Evolutionary conservation across 768 basidiomycete genomes (phyloP).

Genomic region (Pleurotus cornucopiae): DNA sequence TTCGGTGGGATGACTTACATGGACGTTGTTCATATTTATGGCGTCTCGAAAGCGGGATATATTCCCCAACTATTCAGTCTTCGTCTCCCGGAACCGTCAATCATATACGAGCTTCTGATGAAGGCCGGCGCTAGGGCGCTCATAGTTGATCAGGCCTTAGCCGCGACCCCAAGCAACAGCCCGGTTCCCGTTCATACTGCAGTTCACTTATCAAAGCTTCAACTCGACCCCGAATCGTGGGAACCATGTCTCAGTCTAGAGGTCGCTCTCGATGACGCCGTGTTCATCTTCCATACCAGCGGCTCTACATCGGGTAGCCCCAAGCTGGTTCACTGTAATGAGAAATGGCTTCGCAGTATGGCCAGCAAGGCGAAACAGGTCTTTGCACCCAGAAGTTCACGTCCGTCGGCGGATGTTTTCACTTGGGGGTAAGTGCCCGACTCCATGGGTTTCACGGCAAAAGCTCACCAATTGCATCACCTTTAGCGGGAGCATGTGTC

Average conservation of each 20-base stretch:
- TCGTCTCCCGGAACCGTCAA: slow-evolving; percentile 52
- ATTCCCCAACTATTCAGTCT: slow-evolving; percentile 64
- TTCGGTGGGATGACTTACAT: slow-evolving; percentile 57
- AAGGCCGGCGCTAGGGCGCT: slow-evolving; percentile 53
- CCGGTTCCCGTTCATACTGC: slow-evolving; percentile 38
- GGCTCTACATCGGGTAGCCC: slow-evolving; percentile 66
- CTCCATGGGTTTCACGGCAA: not conserved
- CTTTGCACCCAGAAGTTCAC: slow-evolving; percentile 32
- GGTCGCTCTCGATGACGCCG: slow-evolving; percentile 23
- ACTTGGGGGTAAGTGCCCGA: slow-evolving; percentile 53
- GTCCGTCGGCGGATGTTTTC: slow-evolving; percentile 46
- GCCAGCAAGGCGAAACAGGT: slow-evolving; percentile 43
- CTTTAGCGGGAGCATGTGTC: slow-evolving; percentile 54
- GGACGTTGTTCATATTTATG: slow-evolving; percentile 61
- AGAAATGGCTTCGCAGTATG: slow-evolving; percentile 47
- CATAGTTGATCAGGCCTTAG: slow-evolving; percentile 48
- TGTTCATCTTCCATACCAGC: slow-evolving; percentile 63
- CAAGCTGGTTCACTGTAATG: slow-evolving; percentile 57
- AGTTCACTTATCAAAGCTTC: slow-evolving; percentile 22
- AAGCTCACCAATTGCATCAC: not conserved
- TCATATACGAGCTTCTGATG: slow-evolving; percentile 56
- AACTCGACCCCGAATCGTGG: slow-evolving; percentile 13
- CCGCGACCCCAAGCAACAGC: slow-evolving; percentile 27
- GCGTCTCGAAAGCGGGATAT: slow-evolving; percentile 61
- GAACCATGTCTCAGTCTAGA: slow-evolving; percentile 26